phyloP scores from a whole-genome alignment of 768 basidiomycete species.

The Panellus pusillus region DNA sequence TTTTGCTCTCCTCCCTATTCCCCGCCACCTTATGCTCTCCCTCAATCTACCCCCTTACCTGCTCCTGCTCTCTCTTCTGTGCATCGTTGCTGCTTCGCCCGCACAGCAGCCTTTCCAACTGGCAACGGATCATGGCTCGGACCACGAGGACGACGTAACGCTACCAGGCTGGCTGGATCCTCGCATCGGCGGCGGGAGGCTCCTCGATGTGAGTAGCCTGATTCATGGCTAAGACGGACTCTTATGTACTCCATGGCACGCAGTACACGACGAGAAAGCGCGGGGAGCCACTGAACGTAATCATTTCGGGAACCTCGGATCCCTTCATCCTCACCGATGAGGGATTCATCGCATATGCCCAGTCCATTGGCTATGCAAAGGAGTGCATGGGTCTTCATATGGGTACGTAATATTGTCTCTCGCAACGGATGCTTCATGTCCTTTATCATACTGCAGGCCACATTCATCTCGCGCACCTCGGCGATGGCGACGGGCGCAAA shows the following conservation, averaged over 20 bases:
- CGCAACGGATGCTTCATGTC: background rate
- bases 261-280: constrained; percentile 64
- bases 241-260: background rate
- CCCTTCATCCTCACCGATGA: constrained; percentile 75
- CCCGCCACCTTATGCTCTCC: background rate
- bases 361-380: constrained; percentile 78
- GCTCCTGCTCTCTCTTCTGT: constrained; percentile 6
- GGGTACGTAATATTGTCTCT: background rate
- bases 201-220: constrained; percentile 64
- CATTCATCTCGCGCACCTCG: constrained; percentile 77
- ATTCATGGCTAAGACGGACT: background rate
- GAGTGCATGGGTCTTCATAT: constrained; percentile 71
- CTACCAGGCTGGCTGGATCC: constrained; percentile 61
- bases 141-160: constrained; percentile 3
- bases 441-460: constrained; percentile 55
- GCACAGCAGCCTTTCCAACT: constrained; percentile 12
- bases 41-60: background rate
- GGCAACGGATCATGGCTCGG: background rate
- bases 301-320: constrained; percentile 78
- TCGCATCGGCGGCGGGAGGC: constrained; percentile 65
- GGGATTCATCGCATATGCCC: constrained; percentile 67
- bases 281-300: constrained; percentile 84
- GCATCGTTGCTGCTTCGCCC: constrained; percentile 15
- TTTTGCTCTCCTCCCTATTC: background rate
- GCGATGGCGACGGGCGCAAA: constrained; percentile 76